Conservation (phyloP, 2,329 filamentous ascomycete genomes). For the Sphaerulina musiva region DNA sequence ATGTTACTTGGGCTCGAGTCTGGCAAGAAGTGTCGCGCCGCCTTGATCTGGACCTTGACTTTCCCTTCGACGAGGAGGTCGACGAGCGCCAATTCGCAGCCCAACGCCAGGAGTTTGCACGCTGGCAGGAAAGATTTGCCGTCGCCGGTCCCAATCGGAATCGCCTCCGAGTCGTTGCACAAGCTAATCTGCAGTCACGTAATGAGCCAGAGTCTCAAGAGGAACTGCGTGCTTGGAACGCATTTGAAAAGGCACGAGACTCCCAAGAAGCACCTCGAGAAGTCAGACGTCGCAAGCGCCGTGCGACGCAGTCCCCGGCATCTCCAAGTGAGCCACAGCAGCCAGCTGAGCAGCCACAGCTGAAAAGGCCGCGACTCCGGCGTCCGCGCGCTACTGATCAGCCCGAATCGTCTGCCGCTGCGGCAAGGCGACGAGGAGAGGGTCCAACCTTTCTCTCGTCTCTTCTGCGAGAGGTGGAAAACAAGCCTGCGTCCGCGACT, state of each 20-base stretch:
- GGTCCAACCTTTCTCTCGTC: slow-evolving; percentile 79
- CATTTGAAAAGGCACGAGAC: slow-evolving; percentile 76
- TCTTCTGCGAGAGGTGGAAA: slow-evolving; percentile 79
- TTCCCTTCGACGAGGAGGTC: slow-evolving; percentile 76
- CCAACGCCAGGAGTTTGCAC: slow-evolving; percentile 54
- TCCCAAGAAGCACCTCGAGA: slow-evolving; percentile 45
- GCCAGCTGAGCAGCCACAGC: slow-evolving; percentile 58
- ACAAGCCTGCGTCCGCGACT: slow-evolving; percentile 36
- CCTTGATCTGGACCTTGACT: slow-evolving; percentile 71
- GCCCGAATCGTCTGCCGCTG: slow-evolving; percentile 33
- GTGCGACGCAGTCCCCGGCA: slow-evolving; percentile 65
- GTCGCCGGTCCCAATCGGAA: slow-evolving; percentile 73
- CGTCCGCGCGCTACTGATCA: slow-evolving; percentile 41
- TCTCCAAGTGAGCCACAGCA: slow-evolving; percentile 58
- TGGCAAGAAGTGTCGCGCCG: slow-evolving; percentile 87
- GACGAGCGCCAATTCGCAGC: slow-evolving; percentile 48
- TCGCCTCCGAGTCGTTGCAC: slow-evolving; percentile 49
- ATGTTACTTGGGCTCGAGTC: slow-evolving; percentile 63
- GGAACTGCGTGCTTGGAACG: slow-evolving; percentile 81
- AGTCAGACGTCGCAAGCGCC: slow-evolving; percentile 58
- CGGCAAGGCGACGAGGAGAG: slow-evolving; percentile 35
- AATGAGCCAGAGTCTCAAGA: slow-evolving; percentile 64
- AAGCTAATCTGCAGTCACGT: slow-evolving; percentile 41
- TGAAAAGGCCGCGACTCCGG: slow-evolving; percentile 68
- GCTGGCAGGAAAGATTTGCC: slow-evolving; percentile 77